Conservation (phyloP, 2,329 filamentous ascomycete species). For the Calonectria fujianensis region DNA sequence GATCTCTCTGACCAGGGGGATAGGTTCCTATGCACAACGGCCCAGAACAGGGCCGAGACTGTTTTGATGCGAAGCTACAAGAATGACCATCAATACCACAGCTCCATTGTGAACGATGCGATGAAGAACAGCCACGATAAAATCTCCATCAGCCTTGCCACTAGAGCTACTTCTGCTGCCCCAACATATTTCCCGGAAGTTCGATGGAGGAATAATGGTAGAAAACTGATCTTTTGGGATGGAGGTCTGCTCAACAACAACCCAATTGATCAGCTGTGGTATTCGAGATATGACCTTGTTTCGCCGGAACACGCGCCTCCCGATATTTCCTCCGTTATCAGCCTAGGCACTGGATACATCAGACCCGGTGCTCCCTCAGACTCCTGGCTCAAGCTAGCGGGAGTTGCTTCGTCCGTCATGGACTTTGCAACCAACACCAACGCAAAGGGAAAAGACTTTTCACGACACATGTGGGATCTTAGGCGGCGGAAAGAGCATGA, state of each 20-base stretch:
- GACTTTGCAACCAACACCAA: conserved; percentile 49
- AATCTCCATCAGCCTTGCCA: conserved; percentile 47
- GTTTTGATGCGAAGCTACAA: conserved; percentile 44
- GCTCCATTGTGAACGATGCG: conserved; percentile 43
- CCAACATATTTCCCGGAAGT: conserved; percentile 49
- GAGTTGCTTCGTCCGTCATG: conserved; percentile 44
- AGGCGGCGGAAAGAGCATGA: conserved; percentile 36
- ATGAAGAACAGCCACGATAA: conserved; percentile 34
- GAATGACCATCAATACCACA: conserved; percentile 33
- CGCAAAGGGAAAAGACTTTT: conserved; percentile 49
- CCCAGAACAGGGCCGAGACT: conserved; percentile 46
- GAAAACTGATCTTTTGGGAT: conserved; percentile 42
- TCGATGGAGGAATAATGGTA: conserved; percentile 11
- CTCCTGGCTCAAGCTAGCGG: conserved; percentile 43
- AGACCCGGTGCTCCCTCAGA: conserved; percentile 13
- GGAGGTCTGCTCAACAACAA: conserved; percentile 49
- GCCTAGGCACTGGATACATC: conserved; percentile 43
- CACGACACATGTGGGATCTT: conserved; percentile 38
- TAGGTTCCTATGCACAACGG: conserved; percentile 38
- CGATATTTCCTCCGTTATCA: conserved; percentile 42
- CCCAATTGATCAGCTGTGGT: conserved; percentile 49
- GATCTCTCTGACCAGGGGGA: not conserved
- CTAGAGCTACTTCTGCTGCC: conserved; percentile 46
- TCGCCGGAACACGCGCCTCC: conserved; percentile 14
- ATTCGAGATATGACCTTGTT: conserved; percentile 47